phyloP scores from a whole-genome alignment of 2,329 filamentous ascomycete genomes.

The Bipolaris zeicola region DNA sequence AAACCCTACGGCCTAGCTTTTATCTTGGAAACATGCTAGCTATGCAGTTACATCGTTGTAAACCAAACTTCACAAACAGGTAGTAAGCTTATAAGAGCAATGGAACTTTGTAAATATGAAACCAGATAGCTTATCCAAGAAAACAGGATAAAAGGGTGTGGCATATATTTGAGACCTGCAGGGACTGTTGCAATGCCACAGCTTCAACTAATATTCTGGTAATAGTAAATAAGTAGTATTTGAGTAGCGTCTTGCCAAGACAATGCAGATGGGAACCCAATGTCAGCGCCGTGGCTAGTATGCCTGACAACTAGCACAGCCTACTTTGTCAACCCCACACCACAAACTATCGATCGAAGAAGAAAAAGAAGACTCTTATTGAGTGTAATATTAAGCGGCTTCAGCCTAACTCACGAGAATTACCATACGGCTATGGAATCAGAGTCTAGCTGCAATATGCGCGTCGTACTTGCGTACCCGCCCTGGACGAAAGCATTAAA shows the following conservation, averaged over 20 bases:
- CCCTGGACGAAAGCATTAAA: not conserved
- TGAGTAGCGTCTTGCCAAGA: not conserved
- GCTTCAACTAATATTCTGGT: not conserved
- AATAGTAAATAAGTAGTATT: not conserved
- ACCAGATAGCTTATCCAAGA: no score
- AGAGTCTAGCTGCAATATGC: not conserved
- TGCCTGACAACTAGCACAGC: not conserved
- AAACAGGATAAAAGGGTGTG: no score
- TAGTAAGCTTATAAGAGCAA: no score
- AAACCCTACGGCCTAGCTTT: no score
- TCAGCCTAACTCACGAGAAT: not conserved
- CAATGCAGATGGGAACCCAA: not conserved
- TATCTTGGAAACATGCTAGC: no score
- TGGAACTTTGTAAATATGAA: no score
- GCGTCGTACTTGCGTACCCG: not conserved
- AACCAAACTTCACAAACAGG: no score
- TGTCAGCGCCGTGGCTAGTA: not conserved
- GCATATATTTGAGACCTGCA: not conserved
- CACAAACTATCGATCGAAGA: not conserved
- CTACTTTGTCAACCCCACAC: not conserved
- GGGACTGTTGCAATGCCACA: not conserved
- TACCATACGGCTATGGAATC: not conserved
- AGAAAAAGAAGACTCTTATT: not conserved
- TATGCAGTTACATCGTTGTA: no score
- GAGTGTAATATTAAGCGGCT: no score